Base-by-base conservation (phyloP, 495 filamentous ascomycete genomes). In the Podospora appendiculata region DNA sequence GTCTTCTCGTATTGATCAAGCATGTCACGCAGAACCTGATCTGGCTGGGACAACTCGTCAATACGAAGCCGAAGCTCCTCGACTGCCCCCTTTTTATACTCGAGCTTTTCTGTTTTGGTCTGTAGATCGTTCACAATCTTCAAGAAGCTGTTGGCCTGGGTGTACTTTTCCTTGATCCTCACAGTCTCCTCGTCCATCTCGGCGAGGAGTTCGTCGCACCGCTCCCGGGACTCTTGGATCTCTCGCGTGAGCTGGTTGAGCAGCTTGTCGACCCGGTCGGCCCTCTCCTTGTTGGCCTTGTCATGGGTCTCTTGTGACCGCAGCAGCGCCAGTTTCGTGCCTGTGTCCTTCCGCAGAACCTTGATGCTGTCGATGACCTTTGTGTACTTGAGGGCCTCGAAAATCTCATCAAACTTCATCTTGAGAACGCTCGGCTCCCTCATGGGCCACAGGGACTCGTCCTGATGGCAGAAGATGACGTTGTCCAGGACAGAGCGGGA, bases 381-480 rank as follows among this genome's bases (percentile, higher is more conserved):
- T 41, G 90, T 95, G 71, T 96, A 98, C 63, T 94, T 95, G 70
- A 86, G 71, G 7, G 93, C 93, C 67, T 97, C 94, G 60, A 98
- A 98, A 18, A 98, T 97, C 60, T 96, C 90, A 62, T 98, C 93
- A 50, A 98, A 98, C 38, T 80, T 83, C 70, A 93, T 92, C 70
- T 98, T 98, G 19, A 98, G 73, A 4, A 79, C 79, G 0, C 74
- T 66, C 0, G 92, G 89, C 61, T 94, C 89, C 59, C 90, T 95
- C 87, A 98, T 90, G 11, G 93, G 93, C 93, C 93, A 98, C 43
- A 97, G 66, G 50, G 92, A 96, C 53, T 98, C 93, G 57, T 98
- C 93, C 59, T 98, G 93, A 65, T 98, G 93, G 64, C 93, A 98
- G 70, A 98, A 98, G 57, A 98, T 96, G 62, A 98, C 93, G 44